Evolutionary conservation across 441 rosid species (phyloP), one percentile per base, ranked within the genome.

Genomic region (Codiaeum variegatum): DNA sequence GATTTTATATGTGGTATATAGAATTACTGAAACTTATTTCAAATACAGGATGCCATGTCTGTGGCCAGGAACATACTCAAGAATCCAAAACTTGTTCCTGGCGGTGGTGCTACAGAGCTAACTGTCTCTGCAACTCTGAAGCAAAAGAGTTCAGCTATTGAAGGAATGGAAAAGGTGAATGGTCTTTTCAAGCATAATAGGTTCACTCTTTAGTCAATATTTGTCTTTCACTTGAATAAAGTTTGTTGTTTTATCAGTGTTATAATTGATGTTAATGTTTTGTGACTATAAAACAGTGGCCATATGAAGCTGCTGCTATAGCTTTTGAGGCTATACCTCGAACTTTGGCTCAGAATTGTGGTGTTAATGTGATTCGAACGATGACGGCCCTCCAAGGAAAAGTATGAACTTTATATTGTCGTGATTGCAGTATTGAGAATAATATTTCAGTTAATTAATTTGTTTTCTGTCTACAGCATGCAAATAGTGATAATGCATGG

Each of bases 291-390:
- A 77, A 73, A 70, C 88, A 91, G 98, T 94, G 98, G 97, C 95
- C 97, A 3, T 94, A 94, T 79, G 98, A 94, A 85, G 95, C 97
- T 76, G 97, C 93, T 54, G 98, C 97, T 10, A 82, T 90, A 62
- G 98, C 98, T 73, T 94, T 94, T 67, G 98, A 94, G 83, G 93
- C 94, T 73, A 94, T 91, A 70, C 96, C 97, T 23, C 87, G 95
- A 75, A 90, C 98, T 52, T 77, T 91, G 81, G 97, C 96, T 3
- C 97, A 94, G 81, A 94, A 94, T 78, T 94, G 98, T 76, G 98
- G 98, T 69, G 93, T 94, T 46, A 91, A 94, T 72, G 96, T 91
- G 70, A 94, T 91, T 62, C 85, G 98, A 62, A 91, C 92, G 8
- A 94, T 94, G 98, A 94, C 97, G 73, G 84, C 95, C 8, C 78